Evolutionary conservation across 2,329 filamentous ascomycete genomes (phyloP).

Genomic region (Dissoconium aciculare): DNA sequence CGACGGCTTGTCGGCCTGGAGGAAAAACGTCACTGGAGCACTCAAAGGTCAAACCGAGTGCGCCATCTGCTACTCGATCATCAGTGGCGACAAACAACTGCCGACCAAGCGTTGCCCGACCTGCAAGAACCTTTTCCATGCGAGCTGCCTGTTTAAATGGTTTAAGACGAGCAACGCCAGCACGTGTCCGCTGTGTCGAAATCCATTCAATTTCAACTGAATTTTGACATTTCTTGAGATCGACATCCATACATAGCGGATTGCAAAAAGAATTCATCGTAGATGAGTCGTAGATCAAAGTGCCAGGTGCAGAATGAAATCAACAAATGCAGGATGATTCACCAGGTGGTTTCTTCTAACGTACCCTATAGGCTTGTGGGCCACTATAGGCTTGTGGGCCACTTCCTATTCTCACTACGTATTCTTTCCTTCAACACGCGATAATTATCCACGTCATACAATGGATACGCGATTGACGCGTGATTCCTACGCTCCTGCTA

Average conservation of each 20-base stretch:
- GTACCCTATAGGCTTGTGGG: too few relatives aligned
- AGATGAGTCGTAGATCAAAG: too few relatives aligned
- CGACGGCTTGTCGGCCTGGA: slow-evolving; percentile 73
- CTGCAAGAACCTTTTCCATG: slow-evolving; percentile 89
- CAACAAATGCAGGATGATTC: too few relatives aligned
- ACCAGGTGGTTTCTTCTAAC: too few relatives aligned
- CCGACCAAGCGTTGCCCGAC: slow-evolving; percentile 85
- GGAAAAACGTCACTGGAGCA: slow-evolving; percentile 71
- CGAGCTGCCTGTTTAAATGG: slow-evolving; percentile 85
- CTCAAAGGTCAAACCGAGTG: slow-evolving; percentile 91
- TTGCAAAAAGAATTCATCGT: too few relatives aligned
- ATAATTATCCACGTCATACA: too few relatives aligned
- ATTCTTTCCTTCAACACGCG: too few relatives aligned
- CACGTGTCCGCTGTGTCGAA: slow-evolving; percentile 83
- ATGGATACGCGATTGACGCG: too few relatives aligned
- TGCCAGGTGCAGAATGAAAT: too few relatives aligned
- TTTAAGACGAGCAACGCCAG: slow-evolving; percentile 87
- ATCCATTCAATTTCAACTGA: slow-evolving; percentile 56
- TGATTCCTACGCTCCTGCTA: too few relatives aligned
- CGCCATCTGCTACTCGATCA: slow-evolving; percentile 78
- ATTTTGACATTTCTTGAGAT: not conserved
- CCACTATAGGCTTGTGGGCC: too few relatives aligned
- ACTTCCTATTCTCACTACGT: too few relatives aligned
- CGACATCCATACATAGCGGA: not conserved
- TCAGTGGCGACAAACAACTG: slow-evolving; percentile 73